Conservation (phyloP, 495 filamentous ascomycete genomes). For the Penicillium waksmanii region DNA sequence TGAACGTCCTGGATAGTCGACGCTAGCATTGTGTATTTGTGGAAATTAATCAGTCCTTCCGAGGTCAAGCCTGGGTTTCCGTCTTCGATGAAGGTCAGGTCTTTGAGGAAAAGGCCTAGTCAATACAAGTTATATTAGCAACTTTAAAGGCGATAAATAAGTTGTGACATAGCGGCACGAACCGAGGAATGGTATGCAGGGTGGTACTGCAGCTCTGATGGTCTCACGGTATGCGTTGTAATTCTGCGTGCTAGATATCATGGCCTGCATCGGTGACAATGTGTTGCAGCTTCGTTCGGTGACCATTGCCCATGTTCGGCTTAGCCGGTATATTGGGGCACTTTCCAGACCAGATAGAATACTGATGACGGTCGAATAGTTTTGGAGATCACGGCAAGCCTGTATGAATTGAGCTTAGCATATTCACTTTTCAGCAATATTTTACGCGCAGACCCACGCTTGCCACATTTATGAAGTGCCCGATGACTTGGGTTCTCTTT, state of each 20-base stretch:
- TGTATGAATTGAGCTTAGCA: slow-evolving; percentile 30
- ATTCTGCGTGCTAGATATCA: slow-evolving; percentile 94
- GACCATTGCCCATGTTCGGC: slow-evolving; percentile 85
- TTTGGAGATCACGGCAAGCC: slow-evolving; percentile 86
- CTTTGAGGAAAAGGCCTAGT: slow-evolving; percentile 86
- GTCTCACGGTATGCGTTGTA: slow-evolving; percentile 86
- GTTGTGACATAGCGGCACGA: slow-evolving; percentile 27
- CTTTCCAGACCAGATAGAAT: slow-evolving; percentile 90
- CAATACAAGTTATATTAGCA: background rate
- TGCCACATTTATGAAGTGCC: slow-evolving; percentile 88
- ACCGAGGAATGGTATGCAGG: slow-evolving; percentile 97
- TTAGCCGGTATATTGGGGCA: slow-evolving; percentile 85
- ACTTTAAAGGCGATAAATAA: background rate
- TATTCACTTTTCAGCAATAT: background rate
- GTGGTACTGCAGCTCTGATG: slow-evolving; percentile 78
- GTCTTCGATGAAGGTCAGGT: slow-evolving; percentile 95
- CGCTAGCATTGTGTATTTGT: slow-evolving; percentile 90
- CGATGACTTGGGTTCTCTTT: slow-evolving; percentile 90
- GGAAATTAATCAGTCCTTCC: slow-evolving; percentile 89
- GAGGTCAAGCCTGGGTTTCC: slow-evolving; percentile 90
- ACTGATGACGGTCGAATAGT: slow-evolving; percentile 90
- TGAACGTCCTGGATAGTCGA: slow-evolving; percentile 91
- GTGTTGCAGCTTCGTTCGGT: slow-evolving; percentile 69
- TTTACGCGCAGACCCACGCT: slow-evolving; percentile 56
- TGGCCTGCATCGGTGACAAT: slow-evolving; percentile 77